Base-by-base conservation (phyloP, 2,329 filamentous ascomycete species). In the Apiospora malaysiana region DNA sequence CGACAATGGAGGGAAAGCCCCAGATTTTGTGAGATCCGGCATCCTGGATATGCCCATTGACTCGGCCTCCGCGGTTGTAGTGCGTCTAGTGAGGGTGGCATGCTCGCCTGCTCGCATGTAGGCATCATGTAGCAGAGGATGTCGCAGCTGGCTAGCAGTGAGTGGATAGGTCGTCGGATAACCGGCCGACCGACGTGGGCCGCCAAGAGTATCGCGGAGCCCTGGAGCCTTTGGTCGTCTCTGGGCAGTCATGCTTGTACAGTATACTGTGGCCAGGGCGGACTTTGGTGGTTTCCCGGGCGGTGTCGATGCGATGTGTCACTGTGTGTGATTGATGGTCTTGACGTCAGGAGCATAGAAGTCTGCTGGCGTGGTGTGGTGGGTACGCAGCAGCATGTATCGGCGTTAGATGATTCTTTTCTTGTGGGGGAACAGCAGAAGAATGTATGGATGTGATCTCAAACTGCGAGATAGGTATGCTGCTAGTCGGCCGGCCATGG, bases 21-120 rank as follows among this genome's bases (percentile, higher is more conserved):
- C 51, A 37, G 51, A 59, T 59, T 59, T 59, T 59, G 51, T 37
- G 51, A 59, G 51, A 63, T 40, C 56, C 56, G 56, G 32, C 56
- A 63, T 63, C 18, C 56, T 63, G 56, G 56, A n/a, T 63, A 40
- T 40, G 56, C 16, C 23, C 21, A 40, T 40, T 63, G 2, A 8
- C 56, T 63, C 32, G 56, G 56, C 12, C 27, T 63, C 56, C 56
- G 56, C 56, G 56, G 32, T 63, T 40, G 56, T 9, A 63, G 21
- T 63, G 56, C n/a, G 56, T n/a, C n/a, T n/a, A n/a, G n/a, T n/a
- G n/a, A n/a, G n/a, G n/a, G n/a, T 23, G 25, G 32, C 49, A 56
- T 51, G 47, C 47, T 51, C 32, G 42, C 42, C 21, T 59, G 51
- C 51, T 59, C 42, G 32, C 51, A 59, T 59, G 51, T 37, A 18